A percentile compares a stretch with the other conserved stretches of the same genome.
These are phyloP conservation scores for Xylaria digitata DNA, from an alignment of 2,329 filamentous ascomycete species.

Conservation along the genomic window DNA sequence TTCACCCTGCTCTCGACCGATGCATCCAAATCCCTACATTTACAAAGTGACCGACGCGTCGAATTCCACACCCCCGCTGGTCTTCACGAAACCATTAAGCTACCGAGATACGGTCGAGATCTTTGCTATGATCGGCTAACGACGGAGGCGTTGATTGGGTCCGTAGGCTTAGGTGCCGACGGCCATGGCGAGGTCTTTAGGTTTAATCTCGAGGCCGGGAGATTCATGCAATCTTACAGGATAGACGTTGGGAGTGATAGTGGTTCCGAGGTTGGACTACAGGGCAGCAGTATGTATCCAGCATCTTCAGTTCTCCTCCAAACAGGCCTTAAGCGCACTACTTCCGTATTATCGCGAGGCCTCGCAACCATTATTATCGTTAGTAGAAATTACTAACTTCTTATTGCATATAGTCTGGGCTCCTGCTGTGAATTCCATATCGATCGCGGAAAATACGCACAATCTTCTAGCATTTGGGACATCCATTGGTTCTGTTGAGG, in stretches of 20 bases:
- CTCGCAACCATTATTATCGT: neutral
- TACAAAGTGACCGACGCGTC: conserved; percentile 89
- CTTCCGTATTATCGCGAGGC: neutral
- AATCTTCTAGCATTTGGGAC: conserved; percentile 94
- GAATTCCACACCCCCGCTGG: conserved; percentile 80
- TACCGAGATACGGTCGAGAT: conserved; percentile 86
- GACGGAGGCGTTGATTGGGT: conserved; percentile 86
- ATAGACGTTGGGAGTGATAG: conserved; percentile 91
- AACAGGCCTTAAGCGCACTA: neutral
- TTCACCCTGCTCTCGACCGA: conserved; percentile 90
- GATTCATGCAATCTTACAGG: conserved; percentile 95
- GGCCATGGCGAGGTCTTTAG: conserved; percentile 93
- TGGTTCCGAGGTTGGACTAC: conserved; percentile 76
- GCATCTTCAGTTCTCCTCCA: neutral
- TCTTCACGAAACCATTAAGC: conserved; percentile 86
- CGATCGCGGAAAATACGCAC: conserved; percentile 88
- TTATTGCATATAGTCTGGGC: conserved; percentile 64
- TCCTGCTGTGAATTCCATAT: conserved; percentile 86
- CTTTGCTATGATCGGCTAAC: conserved; percentile 77
- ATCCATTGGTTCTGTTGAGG: conserved; percentile 89
- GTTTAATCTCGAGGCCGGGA: conserved; percentile 88
- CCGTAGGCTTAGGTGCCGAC: conserved; percentile 87
- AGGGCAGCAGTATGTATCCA: conserved; percentile 72
- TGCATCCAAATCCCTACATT: conserved; percentile 92
- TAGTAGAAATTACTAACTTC: conserved; percentile 11